These are phyloP conservation scores for Taphrina confusa DNA, from an alignment of 1,139 yeast genomes.

Conservation along the genomic window DNA sequence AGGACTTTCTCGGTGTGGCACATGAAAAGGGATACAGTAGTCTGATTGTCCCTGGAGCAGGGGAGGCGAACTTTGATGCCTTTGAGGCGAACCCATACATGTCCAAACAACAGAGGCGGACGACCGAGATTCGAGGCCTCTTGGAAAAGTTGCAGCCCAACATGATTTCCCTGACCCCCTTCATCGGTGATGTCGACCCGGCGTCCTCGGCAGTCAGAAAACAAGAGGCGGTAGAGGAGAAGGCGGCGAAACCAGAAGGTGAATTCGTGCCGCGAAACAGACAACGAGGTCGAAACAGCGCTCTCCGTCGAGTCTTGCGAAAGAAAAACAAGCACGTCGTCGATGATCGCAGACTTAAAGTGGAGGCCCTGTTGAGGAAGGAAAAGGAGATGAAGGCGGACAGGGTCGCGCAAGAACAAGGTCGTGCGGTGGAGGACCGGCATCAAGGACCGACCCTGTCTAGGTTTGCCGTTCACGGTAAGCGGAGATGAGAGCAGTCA, in stretches of 20 bases:
- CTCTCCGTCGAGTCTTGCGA: slow-evolving; percentile 74
- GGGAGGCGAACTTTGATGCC: slow-evolving; percentile 97
- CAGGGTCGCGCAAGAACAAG: slow-evolving; percentile 53
- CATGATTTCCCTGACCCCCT: slow-evolving; percentile 88
- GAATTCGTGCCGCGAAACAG: slow-evolving; percentile 48
- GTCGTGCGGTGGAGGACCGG: slow-evolving; percentile 44
- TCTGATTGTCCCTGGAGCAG: slow-evolving; percentile 90
- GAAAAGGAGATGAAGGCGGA: slow-evolving; percentile 74
- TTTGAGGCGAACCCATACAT: slow-evolving; percentile 91
- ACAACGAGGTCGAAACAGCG: slow-evolving; percentile 77
- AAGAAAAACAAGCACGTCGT: slow-evolving; percentile 84
- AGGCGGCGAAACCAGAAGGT: slow-evolving; percentile 48
- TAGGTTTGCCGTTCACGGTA: slow-evolving; percentile 41
- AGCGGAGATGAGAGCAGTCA: slow-evolving; percentile 6
- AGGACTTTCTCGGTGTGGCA: slow-evolving; percentile 90
- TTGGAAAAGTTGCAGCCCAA: slow-evolving; percentile 90
- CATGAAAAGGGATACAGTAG: slow-evolving; percentile 77
- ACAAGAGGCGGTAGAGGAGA: slow-evolving; percentile 46
- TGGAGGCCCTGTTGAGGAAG: slow-evolving; percentile 71
- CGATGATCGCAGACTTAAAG: slow-evolving; percentile 79
- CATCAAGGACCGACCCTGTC: slow-evolving; percentile 45
- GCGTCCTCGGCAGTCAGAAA: slow-evolving; percentile 53
- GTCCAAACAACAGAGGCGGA: slow-evolving; percentile 89
- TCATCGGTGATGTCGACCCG: slow-evolving; percentile 80
- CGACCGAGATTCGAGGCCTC: slow-evolving; percentile 81